Evolutionary conservation across 495 filamentous ascomycete species (phyloP), one percentile per base, ranked within the genome.

Genomic region (Staphylotrichum longicolle): DNA sequence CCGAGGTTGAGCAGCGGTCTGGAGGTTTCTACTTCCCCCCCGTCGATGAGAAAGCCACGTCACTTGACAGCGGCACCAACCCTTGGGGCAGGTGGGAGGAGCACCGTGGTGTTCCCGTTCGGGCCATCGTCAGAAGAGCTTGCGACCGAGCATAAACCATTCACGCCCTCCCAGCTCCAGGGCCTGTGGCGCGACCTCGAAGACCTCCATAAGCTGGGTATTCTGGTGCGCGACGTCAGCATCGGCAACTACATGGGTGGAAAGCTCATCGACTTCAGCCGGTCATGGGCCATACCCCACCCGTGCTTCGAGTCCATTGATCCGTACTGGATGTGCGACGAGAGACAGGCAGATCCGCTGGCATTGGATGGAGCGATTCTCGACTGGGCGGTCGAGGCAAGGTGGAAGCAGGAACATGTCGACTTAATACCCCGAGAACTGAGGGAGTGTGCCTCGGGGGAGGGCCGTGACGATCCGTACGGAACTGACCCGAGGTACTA

Each of bases 201-300:
- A 27, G 40, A 52, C 8, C 34, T 68, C 5, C 61, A 63, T 39
- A 30, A 40, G 7, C 20, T 68, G 0, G 66, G 63, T 27, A 66
- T 68, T 48, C 56, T 59, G 8, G 52, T 57, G 27, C 42, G 61
- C 11, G 66, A 66, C 52, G 33, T 66, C 40, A 20, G 14, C 4
- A 15, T 46, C 3, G 3, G 1, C 40, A 66, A 64, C 58, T 68
- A 68, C 58, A 30, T 64, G 3, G 54, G 34, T 42, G 63, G 49
- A 5, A 63, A 62, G 40, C 57, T 66, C 44, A 27, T 62, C n/a
- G 63, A 68, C 50, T 64, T 68, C 33, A 61, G 63, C 63, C 35
- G 30, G 12, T 53, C 63, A 7, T 63, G 61, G 61, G 66, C 66
- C 7, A 40, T 50, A 44, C 56, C 57, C 7, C 57, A 64, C 15